Evolutionary conservation across 805 yeast species (phyloP).

Genomic region (Clavispora santaluciae): DNA sequence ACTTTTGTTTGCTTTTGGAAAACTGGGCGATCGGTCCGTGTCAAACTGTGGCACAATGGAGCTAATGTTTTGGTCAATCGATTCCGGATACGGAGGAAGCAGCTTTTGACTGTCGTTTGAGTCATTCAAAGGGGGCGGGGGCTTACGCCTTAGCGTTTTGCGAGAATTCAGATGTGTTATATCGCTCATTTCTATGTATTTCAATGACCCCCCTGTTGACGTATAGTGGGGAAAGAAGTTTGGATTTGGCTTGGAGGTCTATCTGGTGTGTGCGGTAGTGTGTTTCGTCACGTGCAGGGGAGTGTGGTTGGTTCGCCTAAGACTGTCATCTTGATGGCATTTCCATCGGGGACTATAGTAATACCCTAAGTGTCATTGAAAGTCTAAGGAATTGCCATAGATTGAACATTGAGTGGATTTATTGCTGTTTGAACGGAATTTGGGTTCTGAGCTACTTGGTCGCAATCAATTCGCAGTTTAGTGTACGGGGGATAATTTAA

Average conservation of each 20-base stretch:
- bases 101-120: background rate
- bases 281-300: background rate
- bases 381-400: too few relatives aligned
- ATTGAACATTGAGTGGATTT: too few relatives aligned
- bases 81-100: background rate
- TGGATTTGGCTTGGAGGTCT: background rate
- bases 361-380: too few relatives aligned
- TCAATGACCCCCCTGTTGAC: background rate
- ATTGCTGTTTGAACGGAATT: too few relatives aligned
- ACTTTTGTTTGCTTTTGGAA: too few relatives aligned
- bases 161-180: background rate
- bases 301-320: too few relatives aligned
- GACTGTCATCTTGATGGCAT: too few relatives aligned
- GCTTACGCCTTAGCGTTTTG: constrained; percentile 11
- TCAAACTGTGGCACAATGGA: background rate
- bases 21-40: background rate
- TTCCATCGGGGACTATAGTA: too few relatives aligned
- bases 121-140: constrained; percentile 12
- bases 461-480: too few relatives aligned
- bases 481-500: too few relatives aligned
- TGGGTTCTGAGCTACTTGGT: too few relatives aligned
- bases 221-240: background rate
- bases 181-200: background rate
- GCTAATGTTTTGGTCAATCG: background rate
- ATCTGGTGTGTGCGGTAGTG: background rate